Base-by-base conservation (phyloP, 2,329 filamentous ascomycete genomes). In the Alternaria panax region DNA sequence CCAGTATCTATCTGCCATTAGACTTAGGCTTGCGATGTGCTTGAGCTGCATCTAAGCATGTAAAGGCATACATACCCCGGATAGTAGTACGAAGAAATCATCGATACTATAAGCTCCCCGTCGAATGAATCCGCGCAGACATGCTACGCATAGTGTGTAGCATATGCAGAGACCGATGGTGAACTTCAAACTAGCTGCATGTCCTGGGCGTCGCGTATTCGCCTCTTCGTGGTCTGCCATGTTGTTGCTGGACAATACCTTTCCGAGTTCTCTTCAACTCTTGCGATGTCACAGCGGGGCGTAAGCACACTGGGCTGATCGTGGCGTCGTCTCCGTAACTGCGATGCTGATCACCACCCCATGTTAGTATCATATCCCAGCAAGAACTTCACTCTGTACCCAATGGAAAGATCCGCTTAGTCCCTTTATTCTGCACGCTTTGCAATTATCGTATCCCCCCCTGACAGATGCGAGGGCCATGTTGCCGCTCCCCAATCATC, bases 61-160 rank as follows among this genome's bases (percentile, higher is more conserved):
- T 7, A 18, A 3, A 3, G 9, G 22, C 18, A 22, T 30, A 38
- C 59, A 6, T 28, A 62, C 62, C 24, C 53, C 51, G 2, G 62
- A 54, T 7, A 62, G n/a, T 7, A 47, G 22, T n/a, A 65, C 51
- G 18, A 58, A 25, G 2, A 60, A 24, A 41, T 65, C 62, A 18
- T 65, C 62, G 22, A 50, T 22, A 25, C 46, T 51, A 8, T 43
- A 60, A 14, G 25, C 38, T 14, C 42, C 52, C 62, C 59, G 63
- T 40, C 62, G 62, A 34, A 58, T 55, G 16, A 53, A 65, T 16
- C 53, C 30, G 38, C 59, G 59, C 16, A 65, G 51, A 24, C n/a
- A 32, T 20, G 54, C 46, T 27, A 62, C 50, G 52, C 62, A 62
- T 40, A 62, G 40, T 11, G 59, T 65, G 24, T 63, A 65, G 36